Percentiles rank a stretch among this genome's conserved stretches.
phyloP scores from a whole-genome alignment of 768 basidiomycete genomes.

The Ephemerocybe angulata region DNA sequence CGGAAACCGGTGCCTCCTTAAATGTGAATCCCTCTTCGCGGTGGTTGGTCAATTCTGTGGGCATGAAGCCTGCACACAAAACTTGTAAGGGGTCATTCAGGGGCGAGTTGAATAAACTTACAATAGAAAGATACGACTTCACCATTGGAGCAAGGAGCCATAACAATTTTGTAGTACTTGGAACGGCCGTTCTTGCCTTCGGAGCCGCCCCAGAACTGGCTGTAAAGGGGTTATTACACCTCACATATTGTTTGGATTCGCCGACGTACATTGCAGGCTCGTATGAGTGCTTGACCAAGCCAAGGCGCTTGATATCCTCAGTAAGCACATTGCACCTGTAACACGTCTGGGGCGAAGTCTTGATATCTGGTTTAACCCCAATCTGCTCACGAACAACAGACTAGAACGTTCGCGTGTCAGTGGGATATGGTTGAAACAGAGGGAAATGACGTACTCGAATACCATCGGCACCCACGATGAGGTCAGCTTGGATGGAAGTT shows the following conservation, averaged over 20 bases:
- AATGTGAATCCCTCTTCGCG: conserved; percentile 30
- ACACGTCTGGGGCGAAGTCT: conserved; percentile 30
- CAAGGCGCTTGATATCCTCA: conserved; percentile 24
- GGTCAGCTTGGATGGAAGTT: conserved; percentile 21
- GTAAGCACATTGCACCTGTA: conserved; percentile 30
- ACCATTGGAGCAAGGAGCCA: conserved; percentile 27
- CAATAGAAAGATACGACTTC: conserved; percentile 32
- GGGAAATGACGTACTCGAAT: conserved; percentile 20
- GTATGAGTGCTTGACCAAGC: conserved; percentile 26
- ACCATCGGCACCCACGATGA: conserved; percentile 32
- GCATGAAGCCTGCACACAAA: conserved; percentile 26
- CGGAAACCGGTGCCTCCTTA: conserved; percentile 26
- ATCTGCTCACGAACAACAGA: conserved; percentile 24
- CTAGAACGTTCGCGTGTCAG: conserved; percentile 6
- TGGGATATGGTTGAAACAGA: not conserved
- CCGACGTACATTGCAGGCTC: conserved; percentile 27
- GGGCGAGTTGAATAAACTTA: conserved; percentile 2
- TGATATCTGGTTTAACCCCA: conserved; percentile 25
- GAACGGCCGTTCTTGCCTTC: conserved; percentile 24
- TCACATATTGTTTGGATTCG: not conserved
- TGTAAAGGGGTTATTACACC: conserved; percentile 2
- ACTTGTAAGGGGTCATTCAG: not conserved
- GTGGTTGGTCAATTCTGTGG: conserved; percentile 30
- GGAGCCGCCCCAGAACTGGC: conserved; percentile 32
- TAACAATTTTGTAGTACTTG: conserved; percentile 34